Evolutionary conservation across 352 stramenopile species (phyloP).

Genomic region (Phytophthora ramorum): DNA sequence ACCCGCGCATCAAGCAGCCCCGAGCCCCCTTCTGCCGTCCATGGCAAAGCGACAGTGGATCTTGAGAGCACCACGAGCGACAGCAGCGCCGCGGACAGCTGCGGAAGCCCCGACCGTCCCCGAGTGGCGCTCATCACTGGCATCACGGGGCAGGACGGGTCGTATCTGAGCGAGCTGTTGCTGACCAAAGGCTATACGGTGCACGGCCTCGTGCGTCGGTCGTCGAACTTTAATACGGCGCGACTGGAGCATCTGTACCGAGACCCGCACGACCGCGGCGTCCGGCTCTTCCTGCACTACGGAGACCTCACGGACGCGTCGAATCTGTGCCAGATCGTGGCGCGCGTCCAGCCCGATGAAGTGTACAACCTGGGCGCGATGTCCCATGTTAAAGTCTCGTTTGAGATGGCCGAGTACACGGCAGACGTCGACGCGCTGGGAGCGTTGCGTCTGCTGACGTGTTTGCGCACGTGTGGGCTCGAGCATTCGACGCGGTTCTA

Average conservation of each 20-base stretch:
- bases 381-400: slow-evolving; percentile 99
- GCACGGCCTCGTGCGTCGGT: slow-evolving; percentile 96
- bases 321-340: slow-evolving; percentile 97
- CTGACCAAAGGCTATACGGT: slow-evolving; percentile 97
- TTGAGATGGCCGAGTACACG: slow-evolving; percentile 99
- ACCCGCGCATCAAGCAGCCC: slow-evolving; percentile 2
- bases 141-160: slow-evolving; percentile 99
- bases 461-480: slow-evolving; percentile 94
- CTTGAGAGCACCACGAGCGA: slow-evolving; percentile 26
- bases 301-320: slow-evolving; percentile 98
- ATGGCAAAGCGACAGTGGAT: slow-evolving; percentile 24
- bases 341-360: slow-evolving; percentile 95
- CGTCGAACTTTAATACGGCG: slow-evolving; percentile 98
- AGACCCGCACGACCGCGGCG: slow-evolving; percentile 93
- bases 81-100: slow-evolving; percentile 22
- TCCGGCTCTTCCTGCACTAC: slow-evolving; percentile 98
- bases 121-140: slow-evolving; percentile 95
- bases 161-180: slow-evolving; percentile 97
- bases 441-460: slow-evolving; percentile 97
- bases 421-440: slow-evolving; percentile 97
- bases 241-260: slow-evolving; percentile 98
- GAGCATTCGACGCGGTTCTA: slow-evolving; percentile 88
- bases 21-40: not conserved
- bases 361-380: slow-evolving; percentile 99
- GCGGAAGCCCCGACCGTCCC: slow-evolving; percentile 7